Conservation (phyloP, 164 flowering plant genomes). For the Annona cherimola region DNA sequence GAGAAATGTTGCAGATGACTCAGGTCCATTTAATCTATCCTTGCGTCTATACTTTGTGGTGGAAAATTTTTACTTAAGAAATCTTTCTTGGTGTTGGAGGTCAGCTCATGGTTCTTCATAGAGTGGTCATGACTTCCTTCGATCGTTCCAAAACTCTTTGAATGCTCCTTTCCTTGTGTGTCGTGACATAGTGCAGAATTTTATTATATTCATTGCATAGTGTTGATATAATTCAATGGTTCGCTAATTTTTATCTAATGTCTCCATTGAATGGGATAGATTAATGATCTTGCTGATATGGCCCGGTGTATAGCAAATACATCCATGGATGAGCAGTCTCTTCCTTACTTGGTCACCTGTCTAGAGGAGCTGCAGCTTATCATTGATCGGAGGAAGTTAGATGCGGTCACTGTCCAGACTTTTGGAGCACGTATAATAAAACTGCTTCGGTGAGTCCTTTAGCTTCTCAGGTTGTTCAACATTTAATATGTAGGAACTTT, state of each 20-base stretch:
- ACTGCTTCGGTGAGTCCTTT: conserved; percentile 60
- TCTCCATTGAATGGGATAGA: conserved; percentile 41
- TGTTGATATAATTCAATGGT: background rate
- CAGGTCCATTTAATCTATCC: no score
- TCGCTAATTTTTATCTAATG: background rate
- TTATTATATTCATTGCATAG: background rate
- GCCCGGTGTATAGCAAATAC: conserved; percentile 84
- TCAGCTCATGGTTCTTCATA: background rate
- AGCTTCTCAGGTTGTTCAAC: conserved; percentile 5
- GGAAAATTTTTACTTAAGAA: no score
- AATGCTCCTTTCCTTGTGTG: background rate
- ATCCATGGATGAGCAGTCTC: conserved; percentile 61
- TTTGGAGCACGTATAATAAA: conserved; percentile 96
- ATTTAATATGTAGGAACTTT: background rate
- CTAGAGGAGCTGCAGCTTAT: conserved; percentile 80
- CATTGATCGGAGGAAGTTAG: conserved; percentile 65
- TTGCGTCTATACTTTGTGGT: no score
- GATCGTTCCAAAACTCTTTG: no score
- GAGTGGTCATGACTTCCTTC: background rate
- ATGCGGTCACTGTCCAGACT: conserved; percentile 93
- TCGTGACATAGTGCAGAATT: background rate
- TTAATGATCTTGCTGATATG: conserved; percentile 94
- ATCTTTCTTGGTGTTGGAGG: background rate
- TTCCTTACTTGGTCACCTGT: conserved; percentile 62
- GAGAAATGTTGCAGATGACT: background rate